Evolutionary conservation across 371 early-diverging fungal species (phyloP).

Genomic region (Mucor lusitanicus): DNA sequence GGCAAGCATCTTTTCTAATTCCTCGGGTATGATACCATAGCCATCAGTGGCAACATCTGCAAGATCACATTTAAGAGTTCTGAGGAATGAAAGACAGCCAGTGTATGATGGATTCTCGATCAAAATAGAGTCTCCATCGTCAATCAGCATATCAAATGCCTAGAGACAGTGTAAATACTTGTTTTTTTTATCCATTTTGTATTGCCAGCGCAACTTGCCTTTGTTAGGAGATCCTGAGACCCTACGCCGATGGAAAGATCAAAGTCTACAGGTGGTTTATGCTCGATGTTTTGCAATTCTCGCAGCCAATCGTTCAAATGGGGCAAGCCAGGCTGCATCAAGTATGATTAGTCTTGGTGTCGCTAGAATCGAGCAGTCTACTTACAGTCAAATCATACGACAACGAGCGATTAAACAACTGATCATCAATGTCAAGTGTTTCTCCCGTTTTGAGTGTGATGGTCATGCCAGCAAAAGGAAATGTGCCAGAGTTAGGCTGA

Average conservation of each 20-base stretch:
- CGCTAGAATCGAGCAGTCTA: background rate
- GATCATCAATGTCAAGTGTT: slow-evolving; percentile 44
- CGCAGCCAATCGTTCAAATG: slow-evolving; percentile 65
- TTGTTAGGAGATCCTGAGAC: slow-evolving; percentile 76
- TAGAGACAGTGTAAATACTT: background rate
- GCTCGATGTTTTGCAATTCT: slow-evolving; percentile 62
- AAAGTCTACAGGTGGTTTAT: slow-evolving; percentile 60
- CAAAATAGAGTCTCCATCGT: slow-evolving; percentile 64
- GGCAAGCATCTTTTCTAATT: slow-evolving; percentile 49
- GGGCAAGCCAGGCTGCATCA: slow-evolving; percentile 61
- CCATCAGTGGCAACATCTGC: slow-evolving; percentile 61
- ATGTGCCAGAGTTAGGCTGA: slow-evolving; percentile 69
- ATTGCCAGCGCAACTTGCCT: slow-evolving; percentile 29
- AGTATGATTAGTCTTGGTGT: background rate
- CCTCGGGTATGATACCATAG: slow-evolving; percentile 54
- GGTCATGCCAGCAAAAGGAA: slow-evolving; percentile 69
- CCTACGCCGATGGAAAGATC: slow-evolving; percentile 77
- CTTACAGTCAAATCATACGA: slow-evolving; percentile 63
- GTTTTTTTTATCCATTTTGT: background rate
- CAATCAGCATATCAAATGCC: slow-evolving; percentile 74
- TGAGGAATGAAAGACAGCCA: slow-evolving; percentile 72
- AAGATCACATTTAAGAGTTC: slow-evolving; percentile 66
- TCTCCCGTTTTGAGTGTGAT: slow-evolving; percentile 67
- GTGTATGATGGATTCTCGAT: slow-evolving; percentile 80
- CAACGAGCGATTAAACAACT: slow-evolving; percentile 46